Base-by-base conservation (phyloP, 345 rosid genomes). In the Sonneratia caseolaris region DNA sequence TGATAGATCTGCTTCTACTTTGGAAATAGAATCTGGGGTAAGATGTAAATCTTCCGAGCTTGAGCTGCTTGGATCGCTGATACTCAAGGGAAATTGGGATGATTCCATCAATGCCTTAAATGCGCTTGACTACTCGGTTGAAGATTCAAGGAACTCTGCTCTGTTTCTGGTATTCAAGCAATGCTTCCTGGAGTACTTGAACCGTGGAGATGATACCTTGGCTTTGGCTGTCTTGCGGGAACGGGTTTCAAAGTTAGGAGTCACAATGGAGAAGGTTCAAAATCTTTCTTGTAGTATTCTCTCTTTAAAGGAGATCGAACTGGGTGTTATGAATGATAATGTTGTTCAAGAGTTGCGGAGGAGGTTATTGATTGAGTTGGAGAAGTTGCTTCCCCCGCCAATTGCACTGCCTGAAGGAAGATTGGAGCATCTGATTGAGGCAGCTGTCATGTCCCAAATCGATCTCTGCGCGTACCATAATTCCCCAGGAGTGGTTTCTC, bases 381-480 rank as follows among this genome's bases (percentile, higher is more conserved):
- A 74, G 76, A 81, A 79, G 62, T 77, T 87, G 83, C 87, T 93
- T 64, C 91, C 95, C 27, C 82, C 79, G 2, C 93, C 90, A 14
- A 66, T 73, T 80, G 80, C 80, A 21, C 73, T 90, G 71, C 89
- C 88, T 45, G 91, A 82, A 62, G 81, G 84, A 83, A 82, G 92
- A 75, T 82, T 91, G 83, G 95, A 84, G 76, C 77, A 86, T 81
- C 78, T 93, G 78, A 89, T 89, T 74, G 97, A 91, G 80, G 78
- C 80, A 76, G 84, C 80, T 64, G 80, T 89, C 68, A 71, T 80
- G 65, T 73, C 90, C 38, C 93, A 89, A 75, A 76, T 89, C 76
- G 90, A 91, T 77, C 75, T 76, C 1, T 94, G 98, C 78, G 13
- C 81, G 71, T 87, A 86, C 84, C 98, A 91, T 77, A 89, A 91